These are phyloP conservation scores for Solanum ahanhuiri DNA, from an alignment of 257 asterid species.

Conservation along the genomic window DNA sequence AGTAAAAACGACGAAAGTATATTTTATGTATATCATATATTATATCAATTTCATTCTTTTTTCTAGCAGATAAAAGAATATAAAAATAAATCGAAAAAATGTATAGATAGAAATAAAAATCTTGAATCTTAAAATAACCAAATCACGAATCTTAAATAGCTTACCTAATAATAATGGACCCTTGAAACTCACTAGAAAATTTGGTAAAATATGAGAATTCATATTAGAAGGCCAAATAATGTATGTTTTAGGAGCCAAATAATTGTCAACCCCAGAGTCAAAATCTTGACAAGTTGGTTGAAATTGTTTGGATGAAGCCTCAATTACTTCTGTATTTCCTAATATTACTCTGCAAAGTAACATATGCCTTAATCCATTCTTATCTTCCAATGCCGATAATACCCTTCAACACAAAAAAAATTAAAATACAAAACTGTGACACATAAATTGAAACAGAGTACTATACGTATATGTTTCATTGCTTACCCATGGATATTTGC, in stretches of 20 bases:
- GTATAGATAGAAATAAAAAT: too few relatives aligned
- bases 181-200: constrained; percentile 19
- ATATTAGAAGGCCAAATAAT: constrained; percentile 31
- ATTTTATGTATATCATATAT: too few relatives aligned
- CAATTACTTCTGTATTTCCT: constrained; percentile 32
- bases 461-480: neutral
- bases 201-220: constrained; percentile 32
- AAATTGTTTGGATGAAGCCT: constrained; percentile 22
- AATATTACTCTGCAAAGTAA: constrained; percentile 42
- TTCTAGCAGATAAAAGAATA: too few relatives aligned
- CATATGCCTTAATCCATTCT: constrained; percentile 35
- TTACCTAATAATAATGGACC: neutral
- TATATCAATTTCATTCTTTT: too few relatives aligned
- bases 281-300: constrained; percentile 26
- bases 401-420: constrained; percentile 15
- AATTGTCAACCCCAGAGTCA: constrained; percentile 43
- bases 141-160: too few relatives aligned
- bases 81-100: too few relatives aligned
- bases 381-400: constrained; percentile 27
- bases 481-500: neutral
- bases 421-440: neutral
- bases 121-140: too few relatives aligned
- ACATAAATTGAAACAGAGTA: neutral
- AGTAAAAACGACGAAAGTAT: too few relatives aligned
- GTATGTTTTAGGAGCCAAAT: constrained; percentile 23